Evolutionary conservation across 108 stramenopile genomes (phyloP), one percentile per base, ranked within the genome.

Genomic region (Cyclotella atomus): DNA sequence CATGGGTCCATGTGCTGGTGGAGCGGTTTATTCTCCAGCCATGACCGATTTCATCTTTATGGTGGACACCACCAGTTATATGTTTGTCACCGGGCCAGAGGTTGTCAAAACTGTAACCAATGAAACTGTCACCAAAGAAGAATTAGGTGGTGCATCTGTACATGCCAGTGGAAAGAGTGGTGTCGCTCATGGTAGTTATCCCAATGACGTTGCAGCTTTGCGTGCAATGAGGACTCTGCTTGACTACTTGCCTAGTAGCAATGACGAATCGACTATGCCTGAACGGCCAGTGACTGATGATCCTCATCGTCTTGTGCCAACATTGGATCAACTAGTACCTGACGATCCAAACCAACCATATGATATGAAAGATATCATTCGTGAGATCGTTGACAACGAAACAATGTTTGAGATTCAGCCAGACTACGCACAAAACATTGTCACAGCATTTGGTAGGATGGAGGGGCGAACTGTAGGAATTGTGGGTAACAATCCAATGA

Each of bases 21-120:
- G 90, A 16, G 97, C 96, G 24, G 99, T 99, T 14, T 99, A 99
- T 81, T 93, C 91, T 53, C 99, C 99, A 0, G 99, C 98, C 60
- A 98, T 99, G 97, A 99, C 99, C 7, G 99, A 99, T 76, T 99
- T 99, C 46, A 98, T 97, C 28, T 97, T 98, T 86, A 99, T 99
- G 99, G 97, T 98, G 3, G 92, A 94, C 63, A 62, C 91, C 16
- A 91, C 97, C 2, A 90, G 89, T 28, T 97, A 98, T 86, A 99
- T 98, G 98, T 99, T 99, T 71, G 98, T 99, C 23, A 99, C 99
- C 47, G 68, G 99, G 6, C 99, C 99, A 0, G 97, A 98, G 52
- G 99, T 99, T 1, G 99, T 99, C 68, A 99, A 97, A 79, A 98
- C 99, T 17, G 99, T 99, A 6, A 99, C 98, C 21, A 97, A 99